Conservation (phyloP, 2,329 filamentous ascomycete species). For the Fusarium nisikadoi region DNA sequence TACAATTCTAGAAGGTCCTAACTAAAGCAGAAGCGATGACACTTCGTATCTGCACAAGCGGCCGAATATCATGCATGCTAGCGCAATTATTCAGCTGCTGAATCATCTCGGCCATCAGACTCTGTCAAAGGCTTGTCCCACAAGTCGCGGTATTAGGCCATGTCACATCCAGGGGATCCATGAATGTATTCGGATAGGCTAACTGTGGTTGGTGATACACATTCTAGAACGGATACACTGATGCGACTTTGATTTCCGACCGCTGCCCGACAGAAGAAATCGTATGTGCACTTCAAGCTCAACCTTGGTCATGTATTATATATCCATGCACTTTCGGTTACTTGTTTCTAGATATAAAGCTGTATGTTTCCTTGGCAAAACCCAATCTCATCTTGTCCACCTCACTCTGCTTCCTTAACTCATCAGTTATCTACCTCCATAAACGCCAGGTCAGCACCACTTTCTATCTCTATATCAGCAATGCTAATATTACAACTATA, state of each 20-base stretch:
- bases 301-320: no score
- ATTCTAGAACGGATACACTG: not conserved
- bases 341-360: not conserved
- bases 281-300: not conserved
- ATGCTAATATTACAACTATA: fast-evolving
- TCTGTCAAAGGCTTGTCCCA: not conserved
- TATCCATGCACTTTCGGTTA: fast-evolving
- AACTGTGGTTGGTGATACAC: not conserved
- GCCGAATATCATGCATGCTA: not conserved
- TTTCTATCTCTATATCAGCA: not conserved
- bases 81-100: not conserved
- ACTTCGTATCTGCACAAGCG: not conserved
- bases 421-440: fast-evolving
- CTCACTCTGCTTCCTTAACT: not conserved
- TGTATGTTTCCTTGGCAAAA: fast-evolving
- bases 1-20: not conserved
- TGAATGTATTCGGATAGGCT: not conserved
- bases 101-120: not conserved
- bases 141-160: not conserved
- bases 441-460: not conserved
- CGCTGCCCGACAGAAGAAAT: not conserved
- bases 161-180: not conserved
- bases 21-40: not conserved
- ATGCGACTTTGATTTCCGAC: not conserved
- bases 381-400: not conserved